Evolutionary conservation across 1,284 basidiomycete species (phyloP), one percentile per base, ranked within the genome.

Genomic region (Amylostereum areolatum): DNA sequence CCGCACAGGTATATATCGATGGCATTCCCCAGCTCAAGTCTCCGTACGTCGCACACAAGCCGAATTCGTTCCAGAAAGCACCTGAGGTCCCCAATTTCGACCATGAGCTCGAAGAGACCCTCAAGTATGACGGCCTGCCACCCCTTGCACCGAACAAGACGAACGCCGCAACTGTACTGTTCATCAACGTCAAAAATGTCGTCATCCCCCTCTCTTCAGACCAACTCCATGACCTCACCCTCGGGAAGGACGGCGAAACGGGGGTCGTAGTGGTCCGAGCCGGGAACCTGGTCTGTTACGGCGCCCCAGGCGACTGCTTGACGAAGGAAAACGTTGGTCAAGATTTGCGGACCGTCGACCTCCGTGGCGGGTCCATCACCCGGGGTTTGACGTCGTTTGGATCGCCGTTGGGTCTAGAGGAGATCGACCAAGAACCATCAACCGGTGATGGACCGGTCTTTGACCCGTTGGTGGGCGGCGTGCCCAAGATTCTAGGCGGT

Each of bases 1-100:
- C 78, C 61, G 78, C 66, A 33, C 81, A 85, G 60, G 82, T 85
- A 8, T 79, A 78, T 61, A 79, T 85, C 32, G 83, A 86, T 53
- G 83, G 83, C 5, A 78, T 85, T 40, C 69, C 75, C 4, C 83
- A 85, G 57, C 57, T 85, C 8, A 50, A 63, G 10, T 52, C 58
- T 1, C 66, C 75, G 0, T 61, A 71, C 56, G 56, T 70, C 18
- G 55, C 67, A 11, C 52, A 62, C 37, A 85, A 85, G 57, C 74
- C 75, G 1, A 52, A 58, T 6, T 55, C 62, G 2, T 76, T 70
- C 58, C 83, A 85, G 55, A 54, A 56, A 5, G 56, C 67, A 7
- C 84, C 84, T 1, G 65, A 63, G 41, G 74, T 79, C 18, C 84
- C 84, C 0, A 75, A 75, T 54, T 86, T 82, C 55, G 77, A 81